Evolutionary conservation across 176 grass and related monocot genomes (phyloP).

Genomic region (Saccharum spontaneum): DNA sequence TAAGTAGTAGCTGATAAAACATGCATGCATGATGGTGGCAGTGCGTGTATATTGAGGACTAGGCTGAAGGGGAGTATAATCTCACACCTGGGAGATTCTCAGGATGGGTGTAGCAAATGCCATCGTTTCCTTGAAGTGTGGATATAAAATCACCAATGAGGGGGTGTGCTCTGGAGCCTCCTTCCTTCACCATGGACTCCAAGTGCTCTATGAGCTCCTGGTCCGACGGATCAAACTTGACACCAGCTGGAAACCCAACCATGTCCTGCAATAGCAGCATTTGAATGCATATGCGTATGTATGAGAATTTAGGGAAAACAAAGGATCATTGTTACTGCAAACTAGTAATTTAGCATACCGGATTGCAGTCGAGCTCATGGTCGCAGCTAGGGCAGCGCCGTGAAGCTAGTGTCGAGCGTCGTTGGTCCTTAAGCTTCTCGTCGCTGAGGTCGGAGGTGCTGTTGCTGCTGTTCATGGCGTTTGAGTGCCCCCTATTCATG

Average conservation of each 20-base stretch:
- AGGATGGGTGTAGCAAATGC: conserved; percentile 97
- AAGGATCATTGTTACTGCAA: neutral
- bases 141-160: conserved; percentile 84
- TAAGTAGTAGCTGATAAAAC: neutral
- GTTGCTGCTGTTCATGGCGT: conserved; percentile 5
- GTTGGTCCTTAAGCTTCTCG: conserved; percentile 47
- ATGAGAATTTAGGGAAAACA: neutral
- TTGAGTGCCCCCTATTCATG: conserved; percentile 27
- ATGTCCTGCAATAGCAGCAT: conserved; percentile 33
- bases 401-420: conserved; percentile 26
- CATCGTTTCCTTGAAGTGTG: conserved; percentile 73
- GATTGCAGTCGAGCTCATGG: conserved; percentile 51
- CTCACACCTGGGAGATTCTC: conserved; percentile 93
- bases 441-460: conserved; percentile 25
- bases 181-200: conserved; percentile 57
- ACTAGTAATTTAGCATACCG: conserved; percentile 36
- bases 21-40: neutral
- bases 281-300: neutral
- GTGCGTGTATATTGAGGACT: neutral
- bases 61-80: neutral
- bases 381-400: conserved; percentile 59
- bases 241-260: conserved; percentile 72
- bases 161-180: conserved; percentile 54
- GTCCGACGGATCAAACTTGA: conserved; percentile 88
- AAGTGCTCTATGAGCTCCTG: conserved; percentile 85